Conservation (phyloP, 2,329 filamentous ascomycete species). For the Chaetothyriales sp. region DNA sequence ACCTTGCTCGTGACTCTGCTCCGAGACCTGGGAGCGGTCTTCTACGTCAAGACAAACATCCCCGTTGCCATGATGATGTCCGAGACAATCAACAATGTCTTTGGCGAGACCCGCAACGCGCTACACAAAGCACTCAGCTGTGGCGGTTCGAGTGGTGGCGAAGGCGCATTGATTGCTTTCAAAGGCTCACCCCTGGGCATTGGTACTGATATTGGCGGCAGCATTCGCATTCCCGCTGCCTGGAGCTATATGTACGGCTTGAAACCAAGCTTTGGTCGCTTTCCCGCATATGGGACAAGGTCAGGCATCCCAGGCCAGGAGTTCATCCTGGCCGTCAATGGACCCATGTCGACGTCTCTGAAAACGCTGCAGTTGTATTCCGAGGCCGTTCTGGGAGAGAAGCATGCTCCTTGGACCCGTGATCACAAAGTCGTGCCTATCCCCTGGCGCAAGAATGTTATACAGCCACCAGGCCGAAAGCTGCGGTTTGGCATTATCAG, state of each 20-base stretch:
- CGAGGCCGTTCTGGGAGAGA: constrained; percentile 21
- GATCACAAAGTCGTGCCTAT: constrained; percentile 26
- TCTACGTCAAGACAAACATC: constrained; percentile 40
- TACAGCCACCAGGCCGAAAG: constrained; percentile 23
- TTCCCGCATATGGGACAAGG: constrained; percentile 24
- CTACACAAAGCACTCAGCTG: constrained; percentile 22
- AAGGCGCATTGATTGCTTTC: constrained; percentile 23
- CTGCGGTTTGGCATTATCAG: constrained; percentile 26
- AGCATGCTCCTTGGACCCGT: constrained; percentile 23
- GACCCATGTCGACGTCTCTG: constrained; percentile 25
- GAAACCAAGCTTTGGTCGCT: constrained; percentile 27
- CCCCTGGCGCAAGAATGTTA: constrained; percentile 24
- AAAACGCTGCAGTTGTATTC: constrained; percentile 23
- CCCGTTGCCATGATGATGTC: constrained; percentile 35
- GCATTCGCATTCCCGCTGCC: constrained; percentile 25
- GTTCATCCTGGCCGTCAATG: constrained; percentile 26
- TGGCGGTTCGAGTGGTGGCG: constrained; percentile 25
- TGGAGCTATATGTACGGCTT: constrained; percentile 27
- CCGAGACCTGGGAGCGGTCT: constrained; percentile 30
- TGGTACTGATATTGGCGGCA: constrained; percentile 29
- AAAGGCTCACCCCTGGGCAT: constrained; percentile 21
- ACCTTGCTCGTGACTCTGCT: constrained; percentile 25
- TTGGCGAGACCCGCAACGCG: constrained; percentile 27
- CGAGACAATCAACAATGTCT: constrained; percentile 29
- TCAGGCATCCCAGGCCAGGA: constrained; percentile 26